phyloP scores from a whole-genome alignment of 2,329 filamentous ascomycete genomes.

The Neospermospora avenae region DNA sequence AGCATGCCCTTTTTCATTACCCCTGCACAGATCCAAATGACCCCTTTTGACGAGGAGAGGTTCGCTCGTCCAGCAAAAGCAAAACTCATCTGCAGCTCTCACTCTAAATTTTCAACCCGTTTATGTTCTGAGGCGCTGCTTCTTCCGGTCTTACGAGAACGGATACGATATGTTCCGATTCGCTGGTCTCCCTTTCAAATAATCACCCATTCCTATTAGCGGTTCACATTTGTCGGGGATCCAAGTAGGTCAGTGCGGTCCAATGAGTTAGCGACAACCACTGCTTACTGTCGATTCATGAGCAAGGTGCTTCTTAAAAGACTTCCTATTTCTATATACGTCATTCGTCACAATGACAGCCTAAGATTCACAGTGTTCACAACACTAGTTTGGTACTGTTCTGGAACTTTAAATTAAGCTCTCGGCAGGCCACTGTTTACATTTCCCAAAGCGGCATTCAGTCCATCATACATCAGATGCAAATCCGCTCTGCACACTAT shows the following conservation, averaged over 20 bases:
- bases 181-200: background rate
- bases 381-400: background rate
- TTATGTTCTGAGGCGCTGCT: background rate
- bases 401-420: constrained; percentile 1
- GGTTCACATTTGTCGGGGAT: background rate
- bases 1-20: background rate
- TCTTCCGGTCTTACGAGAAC: constrained; percentile 1
- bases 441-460: background rate
- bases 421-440: constrained; percentile 3
- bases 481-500: background rate
- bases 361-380: background rate
- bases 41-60: background rate
- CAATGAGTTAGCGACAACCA: background rate
- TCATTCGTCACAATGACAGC: background rate
- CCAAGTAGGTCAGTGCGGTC: background rate
- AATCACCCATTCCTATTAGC: background rate
- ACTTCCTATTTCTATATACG: background rate
- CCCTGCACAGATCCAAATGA: background rate
- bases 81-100: background rate
- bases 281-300: background rate
- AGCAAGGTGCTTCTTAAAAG: background rate
- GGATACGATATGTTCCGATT: background rate
- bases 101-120: background rate
- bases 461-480: background rate
- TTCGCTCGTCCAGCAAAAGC: too few relatives aligned